phyloP scores from a whole-genome alignment of 495 filamentous ascomycete species.

The Hyaloscypha bicolor region DNA sequence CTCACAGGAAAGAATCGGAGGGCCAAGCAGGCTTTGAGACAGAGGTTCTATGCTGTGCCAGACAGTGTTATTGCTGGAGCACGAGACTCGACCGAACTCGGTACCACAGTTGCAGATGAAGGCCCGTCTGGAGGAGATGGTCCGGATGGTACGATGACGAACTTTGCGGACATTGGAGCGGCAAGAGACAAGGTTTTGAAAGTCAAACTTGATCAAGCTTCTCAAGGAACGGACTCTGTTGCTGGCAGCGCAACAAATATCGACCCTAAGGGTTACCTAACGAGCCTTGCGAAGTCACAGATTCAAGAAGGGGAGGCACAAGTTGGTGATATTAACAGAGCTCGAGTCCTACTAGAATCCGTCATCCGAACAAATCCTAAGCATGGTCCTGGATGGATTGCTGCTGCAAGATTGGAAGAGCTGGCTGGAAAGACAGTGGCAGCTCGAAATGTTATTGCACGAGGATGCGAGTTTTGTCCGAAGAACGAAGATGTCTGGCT shows the following conservation, averaged over 20 bases:
- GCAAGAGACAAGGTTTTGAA: conserved; percentile 92
- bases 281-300: conserved; percentile 79
- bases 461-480: conserved; percentile 86
- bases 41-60: conserved; percentile 94
- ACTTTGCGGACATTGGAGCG: conserved; percentile 97
- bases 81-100: conserved; percentile 75
- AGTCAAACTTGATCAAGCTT: conserved; percentile 88
- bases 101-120: conserved; percentile 82
- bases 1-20: conserved; percentile 91
- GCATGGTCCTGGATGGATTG: conserved; percentile 96
- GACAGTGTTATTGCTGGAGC: conserved; percentile 94
- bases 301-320: conserved; percentile 76
- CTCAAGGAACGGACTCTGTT: conserved; percentile 68
- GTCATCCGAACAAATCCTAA: conserved; percentile 95
- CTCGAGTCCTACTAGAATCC: conserved; percentile 88
- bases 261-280: conserved; percentile 94
- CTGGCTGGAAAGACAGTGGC: conserved; percentile 86
- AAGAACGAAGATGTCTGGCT: conserved; percentile 96
- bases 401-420: conserved; percentile 89
- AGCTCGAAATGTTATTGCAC: conserved; percentile 80
- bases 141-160: conserved; percentile 86
- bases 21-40: conserved; percentile 75
- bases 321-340: conserved; percentile 93
- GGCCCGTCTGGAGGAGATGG: conserved; percentile 57
- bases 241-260: conserved; percentile 87